phyloP scores from a whole-genome alignment of 1,139 yeast species.

The Geotrichum reessii region DNA sequence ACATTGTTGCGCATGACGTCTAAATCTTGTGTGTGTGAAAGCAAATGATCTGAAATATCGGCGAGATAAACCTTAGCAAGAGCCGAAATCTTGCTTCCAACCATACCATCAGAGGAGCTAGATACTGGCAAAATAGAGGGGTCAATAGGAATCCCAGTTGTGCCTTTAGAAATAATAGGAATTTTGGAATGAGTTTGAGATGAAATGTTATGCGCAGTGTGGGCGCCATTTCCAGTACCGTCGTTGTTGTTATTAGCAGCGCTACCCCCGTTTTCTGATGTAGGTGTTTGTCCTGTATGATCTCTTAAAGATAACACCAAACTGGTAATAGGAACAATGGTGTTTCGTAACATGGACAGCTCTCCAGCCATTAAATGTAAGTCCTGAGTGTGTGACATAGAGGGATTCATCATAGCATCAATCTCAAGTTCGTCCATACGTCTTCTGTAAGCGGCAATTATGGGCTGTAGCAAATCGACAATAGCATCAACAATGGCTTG shows the following conservation, averaged over 20 bases:
- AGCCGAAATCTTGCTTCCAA: constrained; percentile 32
- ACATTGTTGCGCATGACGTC: constrained; percentile 48
- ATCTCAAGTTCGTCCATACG: constrained; percentile 45
- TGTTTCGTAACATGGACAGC: constrained; percentile 42
- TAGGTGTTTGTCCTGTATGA: constrained; percentile 26
- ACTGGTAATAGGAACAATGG: constrained; percentile 44
- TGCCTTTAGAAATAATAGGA: constrained; percentile 5
- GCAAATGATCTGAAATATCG: constrained; percentile 51
- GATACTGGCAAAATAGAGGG: not conserved
- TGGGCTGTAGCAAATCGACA: constrained; percentile 54
- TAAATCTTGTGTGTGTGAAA: constrained; percentile 46
- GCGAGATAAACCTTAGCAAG: constrained; percentile 43
- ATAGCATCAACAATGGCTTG: constrained; percentile 51
- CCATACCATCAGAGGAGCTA: not conserved
- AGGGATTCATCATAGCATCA: constrained; percentile 47
- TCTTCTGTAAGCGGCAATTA: constrained; percentile 52
- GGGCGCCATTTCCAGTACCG: not conserved
- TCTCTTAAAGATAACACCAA: constrained; percentile 43
- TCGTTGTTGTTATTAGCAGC: not conserved
- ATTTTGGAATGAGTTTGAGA: not conserved
- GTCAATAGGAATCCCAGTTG: not conserved
- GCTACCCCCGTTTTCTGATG: not conserved
- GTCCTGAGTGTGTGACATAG: constrained; percentile 46
- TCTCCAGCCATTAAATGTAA: constrained; percentile 50
- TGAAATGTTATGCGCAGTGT: not conserved